Evolutionary conservation across 192 early-diverging fungal genomes (phyloP).

Genomic region (Fimicolochytrium jonesii): DNA sequence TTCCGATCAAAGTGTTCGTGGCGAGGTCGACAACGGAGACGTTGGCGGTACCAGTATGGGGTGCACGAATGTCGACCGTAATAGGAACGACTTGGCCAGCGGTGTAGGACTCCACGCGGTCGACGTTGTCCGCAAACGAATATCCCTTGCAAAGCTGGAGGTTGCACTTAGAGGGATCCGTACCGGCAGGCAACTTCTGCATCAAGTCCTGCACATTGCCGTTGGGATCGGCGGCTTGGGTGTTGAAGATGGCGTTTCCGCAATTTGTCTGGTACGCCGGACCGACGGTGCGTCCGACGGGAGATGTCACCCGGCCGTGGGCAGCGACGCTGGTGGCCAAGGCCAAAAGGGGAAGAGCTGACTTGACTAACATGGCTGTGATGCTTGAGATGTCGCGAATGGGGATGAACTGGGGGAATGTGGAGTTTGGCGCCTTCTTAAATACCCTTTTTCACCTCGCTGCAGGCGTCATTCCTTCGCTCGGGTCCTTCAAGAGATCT

Average conservation of each 20-base stretch:
- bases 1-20: constrained; percentile 5
- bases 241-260: constrained; percentile 3
- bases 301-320: neutral
- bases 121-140: constrained; percentile 3
- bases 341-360: no score
- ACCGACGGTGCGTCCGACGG: neutral
- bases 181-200: neutral
- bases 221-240: neutral
- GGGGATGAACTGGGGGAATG: no score
- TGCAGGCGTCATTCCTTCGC: no score
- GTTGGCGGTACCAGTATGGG: constrained; percentile 11
- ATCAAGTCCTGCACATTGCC: constrained; percentile 6
- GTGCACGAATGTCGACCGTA: constrained; percentile 7
- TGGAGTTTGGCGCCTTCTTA: no score
- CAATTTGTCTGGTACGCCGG: neutral
- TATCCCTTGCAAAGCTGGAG: constrained; percentile 15
- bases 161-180: neutral
- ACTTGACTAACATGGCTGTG: no score
- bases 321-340: neutral
- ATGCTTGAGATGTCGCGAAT: no score
- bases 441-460: no score
- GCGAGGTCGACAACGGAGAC: neutral
- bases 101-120: neutral
- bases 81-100: constrained; percentile 11
- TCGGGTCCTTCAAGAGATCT: no score